Conservation (phyloP, 129 eudicot species). For the Flaveria robusta region DNA sequence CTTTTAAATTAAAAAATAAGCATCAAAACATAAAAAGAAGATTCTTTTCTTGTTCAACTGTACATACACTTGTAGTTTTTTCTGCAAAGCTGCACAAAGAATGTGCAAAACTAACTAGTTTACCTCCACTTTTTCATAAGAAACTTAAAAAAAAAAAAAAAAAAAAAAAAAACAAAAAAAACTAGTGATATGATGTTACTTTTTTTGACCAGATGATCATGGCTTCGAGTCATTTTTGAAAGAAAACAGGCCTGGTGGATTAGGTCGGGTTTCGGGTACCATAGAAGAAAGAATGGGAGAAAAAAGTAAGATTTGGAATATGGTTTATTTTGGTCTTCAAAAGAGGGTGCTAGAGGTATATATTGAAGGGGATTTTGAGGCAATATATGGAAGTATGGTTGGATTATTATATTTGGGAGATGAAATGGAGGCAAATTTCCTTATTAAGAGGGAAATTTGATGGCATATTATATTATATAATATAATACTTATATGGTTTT, state of each 20-base stretch:
- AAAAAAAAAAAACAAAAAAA: neutral
- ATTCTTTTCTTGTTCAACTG: constrained; percentile 35
- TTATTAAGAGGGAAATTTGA: constrained; percentile 35
- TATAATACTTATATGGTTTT: constrained; percentile 1
- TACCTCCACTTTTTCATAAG: constrained; percentile 8
- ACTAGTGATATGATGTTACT: neutral
- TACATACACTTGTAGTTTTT: constrained; percentile 13
- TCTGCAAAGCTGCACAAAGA: constrained; percentile 44
- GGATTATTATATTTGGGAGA: constrained; percentile 36
- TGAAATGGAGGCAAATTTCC: constrained; percentile 34
- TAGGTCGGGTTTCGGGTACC: neutral
- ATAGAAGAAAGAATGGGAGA: neutral
- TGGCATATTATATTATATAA: neutral
- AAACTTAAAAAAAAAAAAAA: neutral
- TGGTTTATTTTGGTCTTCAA: constrained; percentile 30
- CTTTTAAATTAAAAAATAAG: neutral
- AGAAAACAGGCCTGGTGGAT: neutral
- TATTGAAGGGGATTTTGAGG: constrained; percentile 33
- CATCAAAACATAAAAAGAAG: neutral
- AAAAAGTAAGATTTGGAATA: constrained; percentile 9
- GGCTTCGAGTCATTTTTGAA: constrained; percentile 2
- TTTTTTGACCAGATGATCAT: neutral
- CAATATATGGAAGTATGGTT: constrained; percentile 39
- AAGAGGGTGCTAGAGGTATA: constrained; percentile 47
- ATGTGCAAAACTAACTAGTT: constrained; percentile 41